A percentile compares a stretch with the other conserved stretches of the same genome.
phyloP scores from a whole-genome alignment of 306 rosid species.

The Biancaea sappan region DNA sequence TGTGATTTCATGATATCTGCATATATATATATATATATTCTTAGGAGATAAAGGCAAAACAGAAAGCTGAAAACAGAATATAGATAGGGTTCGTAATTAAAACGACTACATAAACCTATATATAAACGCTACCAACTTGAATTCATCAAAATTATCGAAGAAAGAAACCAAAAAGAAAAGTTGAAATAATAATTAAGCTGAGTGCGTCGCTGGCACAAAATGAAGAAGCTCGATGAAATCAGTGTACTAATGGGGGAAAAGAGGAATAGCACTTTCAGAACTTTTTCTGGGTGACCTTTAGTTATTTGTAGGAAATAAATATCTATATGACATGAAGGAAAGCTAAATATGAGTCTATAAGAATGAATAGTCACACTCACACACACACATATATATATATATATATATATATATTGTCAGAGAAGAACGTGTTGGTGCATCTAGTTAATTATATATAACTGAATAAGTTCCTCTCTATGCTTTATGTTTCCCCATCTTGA shows the following conservation, averaged over 20 bases:
- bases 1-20: no score
- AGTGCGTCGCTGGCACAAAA: not conserved
- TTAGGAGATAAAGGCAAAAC: not conserved
- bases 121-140: no score
- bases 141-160: no score
- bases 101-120: not conserved
- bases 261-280: not conserved
- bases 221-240: not conserved
- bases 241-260: not conserved
- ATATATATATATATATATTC: no score
- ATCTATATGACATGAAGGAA: not conserved
- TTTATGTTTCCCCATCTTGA: not conserved
- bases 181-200: not conserved
- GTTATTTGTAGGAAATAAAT: not conserved
- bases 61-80: not conserved
- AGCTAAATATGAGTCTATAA: conserved; percentile 14
- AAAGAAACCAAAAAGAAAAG: no score
- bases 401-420: no score
- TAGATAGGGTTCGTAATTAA: not conserved
- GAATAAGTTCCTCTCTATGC: no score
- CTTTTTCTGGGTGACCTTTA: not conserved
- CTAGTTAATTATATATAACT: not conserved
- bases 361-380: conserved; percentile 20
- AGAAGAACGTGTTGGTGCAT: conserved; percentile 32
- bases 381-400: no score